Base-by-base conservation (phyloP, 805 yeast species). In the Ogataea haglerorum region DNA sequence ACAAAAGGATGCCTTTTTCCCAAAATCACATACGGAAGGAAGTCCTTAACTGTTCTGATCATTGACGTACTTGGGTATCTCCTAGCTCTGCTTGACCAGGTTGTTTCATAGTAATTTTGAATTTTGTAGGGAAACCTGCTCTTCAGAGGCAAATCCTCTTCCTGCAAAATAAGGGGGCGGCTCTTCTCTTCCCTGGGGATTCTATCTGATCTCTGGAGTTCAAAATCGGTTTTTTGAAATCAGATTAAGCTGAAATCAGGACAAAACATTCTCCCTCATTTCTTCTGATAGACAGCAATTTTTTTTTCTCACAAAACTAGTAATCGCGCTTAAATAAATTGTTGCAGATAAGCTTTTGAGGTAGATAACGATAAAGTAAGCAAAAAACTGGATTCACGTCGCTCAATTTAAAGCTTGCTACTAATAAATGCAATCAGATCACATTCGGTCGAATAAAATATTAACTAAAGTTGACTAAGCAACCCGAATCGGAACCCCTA, bases 401-500 rank as follows among this genome's bases (percentile, higher is more conserved):
- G 7, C 9, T 6, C 19, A 18, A 6, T 6, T 18, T 18, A 5
- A 19, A 2, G 7, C 7, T 19, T 19, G 21, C 21, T 19, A 9
- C 7, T 7, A 19, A 2, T 6, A 9, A 7, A 19, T 7, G 10
- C 21, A 7, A 3, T 19, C 2, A 6, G 3, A 19, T 19, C 21
- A 19, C 21, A 19, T 19, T 19, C 7, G 9, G 3, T 19, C 8
- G 21, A 19, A 19, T 19, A 19, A 3, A 7, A 19, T 19, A 19
- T 19, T 9, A 19, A 6, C 7, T 19, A 19, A 19, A 7, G 9
- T 19, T 14, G 3, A n/a, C 13, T 24, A 39, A 6, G 18, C 34
- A 25, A 48, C 40, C 14, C 32, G 30, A 21, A 48, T 39, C 3
- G 49, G 49, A 24, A 40, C 14, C 17, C 25, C 22, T 10, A 42